Evolutionary conservation across 495 filamentous ascomycete genomes (phyloP).

Genomic region (Achaetomiella virescens): DNA sequence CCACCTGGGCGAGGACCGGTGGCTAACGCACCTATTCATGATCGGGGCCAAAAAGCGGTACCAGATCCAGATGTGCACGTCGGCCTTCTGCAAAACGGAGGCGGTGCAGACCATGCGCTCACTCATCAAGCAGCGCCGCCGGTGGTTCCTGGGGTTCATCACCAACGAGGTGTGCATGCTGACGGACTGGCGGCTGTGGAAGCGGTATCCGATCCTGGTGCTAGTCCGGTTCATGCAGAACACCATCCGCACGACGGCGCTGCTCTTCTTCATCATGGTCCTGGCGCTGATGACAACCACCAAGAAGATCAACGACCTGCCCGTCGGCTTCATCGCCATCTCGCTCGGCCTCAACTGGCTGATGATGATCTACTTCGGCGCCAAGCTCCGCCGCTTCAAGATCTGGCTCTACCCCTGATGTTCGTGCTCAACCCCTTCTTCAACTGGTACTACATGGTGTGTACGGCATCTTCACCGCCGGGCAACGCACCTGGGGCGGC

Average conservation of each 20-base stretch:
- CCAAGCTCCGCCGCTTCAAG: conserved; percentile 81
- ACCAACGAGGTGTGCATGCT: conserved; percentile 99
- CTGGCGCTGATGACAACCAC: conserved; percentile 82
- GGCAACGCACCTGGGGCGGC: conserved; percentile 94
- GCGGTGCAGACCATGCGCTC: conserved; percentile 83
- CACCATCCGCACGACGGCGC: conserved; percentile 89
- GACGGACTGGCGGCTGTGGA: conserved; percentile 89
- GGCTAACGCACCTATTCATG: conserved; percentile 99
- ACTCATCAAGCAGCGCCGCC: conserved; percentile 87
- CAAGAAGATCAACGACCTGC: conserved; percentile 68
- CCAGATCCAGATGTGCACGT: conserved; percentile 96
- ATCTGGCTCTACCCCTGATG: conserved; percentile 95
- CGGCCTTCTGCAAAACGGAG: conserved; percentile 97
- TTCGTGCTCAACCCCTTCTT: conserved; percentile 94
- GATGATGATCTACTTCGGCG: conserved; percentile 94
- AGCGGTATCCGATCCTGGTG: conserved; percentile 82
- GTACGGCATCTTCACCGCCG: conserved; percentile 79
- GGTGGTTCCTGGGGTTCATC: conserved; percentile 97
- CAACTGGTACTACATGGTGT: conserved; percentile 99
- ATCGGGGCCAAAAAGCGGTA: conserved; percentile 88
- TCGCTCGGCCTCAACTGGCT: conserved; percentile 91
- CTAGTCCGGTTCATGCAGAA: conserved; percentile 91
- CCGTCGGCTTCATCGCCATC: conserved; percentile 92
- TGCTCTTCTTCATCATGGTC: conserved; percentile 94
- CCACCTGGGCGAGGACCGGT: conserved; percentile 92